Base-by-base conservation (phyloP, 768 basidiomycete genomes). In the Lactarius tabidus region DNA sequence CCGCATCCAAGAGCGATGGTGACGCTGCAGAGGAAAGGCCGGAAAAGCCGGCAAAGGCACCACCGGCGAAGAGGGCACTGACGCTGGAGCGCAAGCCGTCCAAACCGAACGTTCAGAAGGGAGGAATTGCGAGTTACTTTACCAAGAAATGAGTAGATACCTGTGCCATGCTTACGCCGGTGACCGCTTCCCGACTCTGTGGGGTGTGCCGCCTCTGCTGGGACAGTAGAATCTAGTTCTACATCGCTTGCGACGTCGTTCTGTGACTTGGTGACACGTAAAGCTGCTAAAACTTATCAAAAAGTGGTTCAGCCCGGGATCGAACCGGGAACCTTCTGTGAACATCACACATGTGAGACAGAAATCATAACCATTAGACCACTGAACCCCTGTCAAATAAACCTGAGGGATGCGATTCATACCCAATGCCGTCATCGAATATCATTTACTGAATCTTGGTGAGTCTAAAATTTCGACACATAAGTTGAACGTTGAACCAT, bases 311-410 rank as follows among this genome's bases (percentile, higher is more conserved):
- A 78, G 68, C 77, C 76, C 76, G 77, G 77, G 78, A 77, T 78
- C 77, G 77, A 78, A 78, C 77, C 77, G 76, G 76, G 77, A 78
- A 78, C 77, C 77, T 79, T 78, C 77, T 79, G 78, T 79, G 78
- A 58, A 33, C 65, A 43, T 62, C 58, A 43, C 56, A 33, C n/a
- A 33, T 77, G 77, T 79, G 77, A 78, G 77, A 79, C 77, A 79
- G 78, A 78, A 79, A 78, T 78, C 77, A 78, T 78, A 79, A 78
- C 77, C 77, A 79, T 77, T 78, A 78, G 77, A 78, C 77, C 77
- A 78, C 68, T 78, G 77, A 78, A 78, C 77, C 73, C 17, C 26
- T n/a, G 12, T 10, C 14, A 18, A 3, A 8, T 10, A 7, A 12
- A 45, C 6, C 4, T 8, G 5, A 5, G 45, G 45, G 28, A 51